Percentiles rank a stretch among this genome's conserved stretches.
Evolutionary conservation across 139 green algal species (phyloP).

Genomic region (Volvox africanus): DNA sequence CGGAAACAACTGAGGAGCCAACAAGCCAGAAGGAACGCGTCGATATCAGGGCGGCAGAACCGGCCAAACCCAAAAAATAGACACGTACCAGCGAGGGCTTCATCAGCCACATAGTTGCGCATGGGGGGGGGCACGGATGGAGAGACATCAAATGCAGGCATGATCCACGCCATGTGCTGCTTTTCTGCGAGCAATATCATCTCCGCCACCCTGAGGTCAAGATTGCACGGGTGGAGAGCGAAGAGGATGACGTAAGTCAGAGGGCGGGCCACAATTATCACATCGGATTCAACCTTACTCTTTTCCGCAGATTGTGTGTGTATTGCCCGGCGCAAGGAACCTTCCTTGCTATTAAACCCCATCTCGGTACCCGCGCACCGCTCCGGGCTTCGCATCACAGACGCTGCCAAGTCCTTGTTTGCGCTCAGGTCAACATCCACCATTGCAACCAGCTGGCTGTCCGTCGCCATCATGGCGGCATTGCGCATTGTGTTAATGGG

Average conservation of each 20-base stretch:
- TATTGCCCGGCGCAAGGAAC: too few relatives aligned
- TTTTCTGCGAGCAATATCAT: background rate
- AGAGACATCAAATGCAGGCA: background rate
- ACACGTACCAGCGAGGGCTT: background rate
- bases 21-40: background rate
- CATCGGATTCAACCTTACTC: too few relatives aligned
- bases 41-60: background rate
- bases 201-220: background rate
- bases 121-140: background rate
- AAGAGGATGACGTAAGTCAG: too few relatives aligned
- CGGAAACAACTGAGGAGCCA: background rate
- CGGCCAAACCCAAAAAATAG: background rate
- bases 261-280: too few relatives aligned
- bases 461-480: slow-evolving; percentile 54
- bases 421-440: slow-evolving; percentile 59
- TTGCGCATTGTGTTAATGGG: slow-evolving; percentile 68
- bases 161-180: background rate
- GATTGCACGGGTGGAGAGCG: too few relatives aligned
- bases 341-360: background rate
- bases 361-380: too few relatives aligned
- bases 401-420: too few relatives aligned
- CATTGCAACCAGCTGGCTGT: slow-evolving; percentile 59
- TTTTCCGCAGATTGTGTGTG: too few relatives aligned
- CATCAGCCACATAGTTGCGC: background rate
- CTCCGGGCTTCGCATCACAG: too few relatives aligned